Evolutionary conservation across 345 rosid genomes (phyloP).

Genomic region (Eutrema yunnanense): DNA sequence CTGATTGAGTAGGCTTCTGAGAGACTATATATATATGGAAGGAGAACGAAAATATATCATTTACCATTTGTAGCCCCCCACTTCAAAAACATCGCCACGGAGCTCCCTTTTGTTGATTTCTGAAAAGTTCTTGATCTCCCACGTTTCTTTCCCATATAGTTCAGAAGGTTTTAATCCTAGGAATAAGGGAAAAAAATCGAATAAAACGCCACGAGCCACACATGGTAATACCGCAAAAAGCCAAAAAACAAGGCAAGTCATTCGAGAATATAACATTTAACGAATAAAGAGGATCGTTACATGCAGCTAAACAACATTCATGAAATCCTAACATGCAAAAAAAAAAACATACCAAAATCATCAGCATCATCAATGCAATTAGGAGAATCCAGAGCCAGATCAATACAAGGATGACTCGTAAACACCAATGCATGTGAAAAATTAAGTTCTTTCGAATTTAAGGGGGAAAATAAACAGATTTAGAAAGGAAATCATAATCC

Average conservation of each 20-base stretch:
- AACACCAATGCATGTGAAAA: constrained; percentile 12
- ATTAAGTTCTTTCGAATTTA: neutral
- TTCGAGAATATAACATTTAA: neutral
- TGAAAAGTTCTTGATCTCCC: constrained; percentile 89
- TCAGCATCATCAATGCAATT: constrained; percentile 50
- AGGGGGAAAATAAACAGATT: neutral
- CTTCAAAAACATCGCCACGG: constrained; percentile 71
- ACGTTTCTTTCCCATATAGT: constrained; percentile 68
- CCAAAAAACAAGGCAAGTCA: neutral
- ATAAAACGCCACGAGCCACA: neutral
- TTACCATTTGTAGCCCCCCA: constrained; percentile 93
- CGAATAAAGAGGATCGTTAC: neutral
- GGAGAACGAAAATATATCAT: constrained; percentile 14
- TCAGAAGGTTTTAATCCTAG: constrained; percentile 76
- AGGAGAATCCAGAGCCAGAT: neutral
- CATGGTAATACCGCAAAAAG: neutral
- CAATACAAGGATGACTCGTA: neutral
- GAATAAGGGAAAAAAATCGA: neutral
- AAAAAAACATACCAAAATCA: constrained; percentile 44
- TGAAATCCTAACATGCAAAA: neutral
- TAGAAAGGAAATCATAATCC: neutral
- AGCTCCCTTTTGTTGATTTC: constrained; percentile 78
- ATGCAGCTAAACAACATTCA: neutral
- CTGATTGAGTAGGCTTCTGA: neutral
- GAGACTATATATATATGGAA: neutral